Conservation (phyloP, 306 rosid species). For the Citrullus amarus region DNA sequence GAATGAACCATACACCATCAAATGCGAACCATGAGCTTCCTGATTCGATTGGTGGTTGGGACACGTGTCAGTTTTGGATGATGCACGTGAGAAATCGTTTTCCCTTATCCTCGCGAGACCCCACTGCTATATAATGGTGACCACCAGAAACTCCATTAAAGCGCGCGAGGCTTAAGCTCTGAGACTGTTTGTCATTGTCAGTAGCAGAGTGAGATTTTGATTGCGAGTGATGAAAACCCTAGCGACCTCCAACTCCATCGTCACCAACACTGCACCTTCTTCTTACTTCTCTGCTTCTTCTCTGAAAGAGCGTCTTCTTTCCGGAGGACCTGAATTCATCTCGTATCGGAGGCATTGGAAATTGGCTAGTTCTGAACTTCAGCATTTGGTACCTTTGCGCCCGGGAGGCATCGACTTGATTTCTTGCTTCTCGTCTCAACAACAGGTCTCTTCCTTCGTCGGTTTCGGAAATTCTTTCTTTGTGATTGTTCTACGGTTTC, state of each 20-base stretch:
- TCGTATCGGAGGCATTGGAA: not conserved
- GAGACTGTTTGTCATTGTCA: not conserved
- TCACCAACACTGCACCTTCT: not conserved
- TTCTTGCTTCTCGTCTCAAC: not conserved
- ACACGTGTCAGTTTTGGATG: not conserved
- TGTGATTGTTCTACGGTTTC: not conserved
- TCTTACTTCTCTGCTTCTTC: not conserved
- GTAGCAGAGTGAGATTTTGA: not conserved
- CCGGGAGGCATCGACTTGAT: not conserved
- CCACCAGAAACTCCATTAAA: not conserved
- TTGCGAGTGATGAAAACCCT: constrained; percentile 4
- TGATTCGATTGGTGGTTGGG: not conserved
- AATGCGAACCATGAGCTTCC: not conserved
- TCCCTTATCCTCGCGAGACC: not conserved
- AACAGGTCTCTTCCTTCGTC: not conserved
- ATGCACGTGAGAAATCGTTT: not conserved
- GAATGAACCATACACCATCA: not conserved
- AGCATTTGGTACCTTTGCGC: not conserved
- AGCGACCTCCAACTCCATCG: not conserved
- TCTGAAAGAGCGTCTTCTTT: not conserved
- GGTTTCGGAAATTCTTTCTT: not conserved
- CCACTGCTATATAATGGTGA: constrained; percentile 1
- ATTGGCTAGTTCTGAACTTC: not conserved
- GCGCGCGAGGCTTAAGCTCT: not conserved
- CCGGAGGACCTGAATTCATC: not conserved